These are phyloP conservation scores for Aspergillus costaricaensis DNA, from an alignment of 2,329 filamentous ascomycete genomes.

Conservation along the genomic window DNA sequence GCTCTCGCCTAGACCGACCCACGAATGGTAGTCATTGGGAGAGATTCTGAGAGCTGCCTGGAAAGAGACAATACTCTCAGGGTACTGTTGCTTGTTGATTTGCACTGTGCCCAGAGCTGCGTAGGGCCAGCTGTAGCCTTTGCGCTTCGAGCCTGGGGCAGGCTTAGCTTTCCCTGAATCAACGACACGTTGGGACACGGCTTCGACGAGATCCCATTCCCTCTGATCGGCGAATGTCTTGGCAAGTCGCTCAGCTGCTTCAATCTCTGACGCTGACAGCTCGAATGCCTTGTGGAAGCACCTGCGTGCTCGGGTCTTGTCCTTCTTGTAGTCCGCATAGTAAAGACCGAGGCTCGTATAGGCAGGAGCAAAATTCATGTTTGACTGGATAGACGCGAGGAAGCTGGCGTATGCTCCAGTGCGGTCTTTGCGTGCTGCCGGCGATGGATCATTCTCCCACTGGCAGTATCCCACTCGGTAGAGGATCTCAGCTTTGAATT, in stretches of 20 bases:
- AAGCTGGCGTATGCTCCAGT: conserved; percentile 82
- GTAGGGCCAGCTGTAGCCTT: conserved; percentile 93
- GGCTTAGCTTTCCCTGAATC: conserved; percentile 93
- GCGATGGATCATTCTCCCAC: conserved; percentile 79
- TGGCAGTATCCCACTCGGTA: conserved; percentile 85
- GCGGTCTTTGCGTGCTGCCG: conserved; percentile 73
- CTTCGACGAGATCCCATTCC: conserved; percentile 96
- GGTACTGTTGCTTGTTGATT: conserved; percentile 88
- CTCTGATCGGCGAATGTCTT: conserved; percentile 82
- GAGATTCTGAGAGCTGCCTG: conserved; percentile 82
- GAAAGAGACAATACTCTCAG: conserved; percentile 86
- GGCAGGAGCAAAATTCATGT: conserved; percentile 83
- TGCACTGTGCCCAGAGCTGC: conserved; percentile 92
- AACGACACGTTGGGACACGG: conserved; percentile 84
- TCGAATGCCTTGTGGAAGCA: conserved; percentile 98
- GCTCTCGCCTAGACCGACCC: conserved; percentile 94
- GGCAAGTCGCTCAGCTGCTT: conserved; percentile 84
- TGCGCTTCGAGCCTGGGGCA: conserved; percentile 87
- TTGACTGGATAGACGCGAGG: conserved; percentile 78
- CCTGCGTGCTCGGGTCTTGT: conserved; percentile 80
- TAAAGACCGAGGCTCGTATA: conserved; percentile 90
- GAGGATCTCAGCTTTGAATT: conserved; percentile 80
- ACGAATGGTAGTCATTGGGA: conserved; percentile 88
- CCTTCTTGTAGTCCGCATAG: conserved; percentile 87
- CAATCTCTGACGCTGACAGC: conserved; percentile 80